Evolutionary conservation across 441 rosid genomes (phyloP).

Genomic region (Rhodomyrtus psidioides): DNA sequence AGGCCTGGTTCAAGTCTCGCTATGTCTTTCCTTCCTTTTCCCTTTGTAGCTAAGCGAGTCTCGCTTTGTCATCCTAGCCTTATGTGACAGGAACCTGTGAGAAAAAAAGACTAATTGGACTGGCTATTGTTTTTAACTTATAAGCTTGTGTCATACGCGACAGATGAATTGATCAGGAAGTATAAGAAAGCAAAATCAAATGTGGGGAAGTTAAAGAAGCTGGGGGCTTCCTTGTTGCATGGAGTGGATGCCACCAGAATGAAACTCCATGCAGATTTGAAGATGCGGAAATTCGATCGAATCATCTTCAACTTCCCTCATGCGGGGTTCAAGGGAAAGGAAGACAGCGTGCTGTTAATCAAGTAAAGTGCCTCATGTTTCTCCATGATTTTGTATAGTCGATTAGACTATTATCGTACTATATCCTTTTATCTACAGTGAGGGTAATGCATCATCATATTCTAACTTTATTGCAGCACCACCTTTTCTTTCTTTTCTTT

Average conservation of each 20-base stretch:
- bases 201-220: conserved; percentile 14
- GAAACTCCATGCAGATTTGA: conserved; percentile 19
- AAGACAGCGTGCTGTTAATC: conserved; percentile 10
- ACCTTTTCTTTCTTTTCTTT: not conserved
- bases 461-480: not conserved
- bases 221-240: conserved; percentile 32
- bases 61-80: not conserved
- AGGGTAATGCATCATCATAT: not conserved
- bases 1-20: not conserved
- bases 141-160: not conserved
- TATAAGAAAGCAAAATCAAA: conserved; percentile 39
- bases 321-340: conserved; percentile 43
- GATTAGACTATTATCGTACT: not conserved
- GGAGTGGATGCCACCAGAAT: conserved; percentile 51
- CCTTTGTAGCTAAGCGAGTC: not conserved
- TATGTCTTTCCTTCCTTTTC: not conserved
- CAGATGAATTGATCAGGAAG: conserved; percentile 28
- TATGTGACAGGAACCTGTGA: not conserved
- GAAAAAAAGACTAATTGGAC: not conserved
- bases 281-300: conserved; percentile 32
- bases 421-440: not conserved
- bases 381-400: not conserved
- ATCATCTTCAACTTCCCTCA: conserved; percentile 41
- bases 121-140: not conserved
- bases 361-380: conserved; percentile 14